Percentiles rank a stretch among this genome's conserved stretches.
These are phyloP conservation scores for Astragalus membranaceus DNA, from an alignment of 306 rosid species.

Conservation along the genomic window DNA sequence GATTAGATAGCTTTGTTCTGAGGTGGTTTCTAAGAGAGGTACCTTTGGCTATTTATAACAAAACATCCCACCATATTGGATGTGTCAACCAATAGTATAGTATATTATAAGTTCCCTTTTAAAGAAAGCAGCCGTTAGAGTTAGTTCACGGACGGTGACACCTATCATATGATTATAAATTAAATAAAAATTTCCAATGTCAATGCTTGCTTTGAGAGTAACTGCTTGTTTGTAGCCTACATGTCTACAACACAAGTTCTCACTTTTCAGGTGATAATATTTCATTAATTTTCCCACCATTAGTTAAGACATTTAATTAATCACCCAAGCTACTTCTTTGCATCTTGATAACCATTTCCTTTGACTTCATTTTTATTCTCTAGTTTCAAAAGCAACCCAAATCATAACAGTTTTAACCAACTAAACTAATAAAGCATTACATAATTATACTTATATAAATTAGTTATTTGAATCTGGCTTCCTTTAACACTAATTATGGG, in stretches of 20 bases:
- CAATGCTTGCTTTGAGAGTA: constrained; percentile 44
- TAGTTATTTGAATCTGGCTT: background rate
- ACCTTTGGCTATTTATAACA: constrained; percentile 53
- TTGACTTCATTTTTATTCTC: background rate
- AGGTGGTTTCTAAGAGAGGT: constrained; percentile 29
- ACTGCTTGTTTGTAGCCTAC: constrained; percentile 37
- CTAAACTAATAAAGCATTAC: background rate
- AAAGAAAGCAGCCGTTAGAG: constrained; percentile 52
- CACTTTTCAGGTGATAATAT: constrained; percentile 44
- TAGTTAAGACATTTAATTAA: background rate
- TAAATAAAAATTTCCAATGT: constrained; percentile 20
- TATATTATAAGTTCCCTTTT: background rate
- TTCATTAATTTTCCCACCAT: constrained; percentile 15
- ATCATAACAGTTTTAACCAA: background rate
- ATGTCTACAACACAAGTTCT: constrained; percentile 38
- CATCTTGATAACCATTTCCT: background rate
- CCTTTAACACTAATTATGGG: background rate
- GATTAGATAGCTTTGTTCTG: constrained; percentile 1
- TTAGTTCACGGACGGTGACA: constrained; percentile 60
- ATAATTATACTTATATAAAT: background rate
- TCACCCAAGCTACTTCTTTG: constrained; percentile 12
- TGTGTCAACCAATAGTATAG: constrained; percentile 18
- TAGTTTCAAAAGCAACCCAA: background rate
- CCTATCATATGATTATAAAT: constrained; percentile 2
- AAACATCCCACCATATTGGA: constrained; percentile 49